Evolutionary conservation across 2,329 filamentous ascomycete genomes (phyloP), one percentile per base, ranked within the genome.

Genomic region (Thielaviopsis ethacetica): DNA sequence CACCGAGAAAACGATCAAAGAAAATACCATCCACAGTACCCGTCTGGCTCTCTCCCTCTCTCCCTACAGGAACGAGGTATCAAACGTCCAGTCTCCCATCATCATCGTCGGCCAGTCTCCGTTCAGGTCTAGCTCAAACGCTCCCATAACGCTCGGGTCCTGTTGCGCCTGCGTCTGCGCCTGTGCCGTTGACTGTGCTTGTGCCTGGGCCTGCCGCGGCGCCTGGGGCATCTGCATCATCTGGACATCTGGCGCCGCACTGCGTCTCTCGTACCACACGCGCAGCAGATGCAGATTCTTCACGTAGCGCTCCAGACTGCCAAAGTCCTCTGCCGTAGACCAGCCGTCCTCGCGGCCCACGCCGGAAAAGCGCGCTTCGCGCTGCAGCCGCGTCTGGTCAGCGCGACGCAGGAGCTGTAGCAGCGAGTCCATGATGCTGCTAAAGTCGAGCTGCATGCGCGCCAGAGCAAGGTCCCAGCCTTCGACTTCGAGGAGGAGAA

Each of bases 401-500:
- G 59, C 59, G 21, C 59, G 59, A 4, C 59, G 55, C 38, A 61
- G 41, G 13, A 61, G 50, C 51, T 61, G 59, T 4, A 61, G 52
- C n/a, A 61, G 51, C 17, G 59, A 61, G 55, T 62, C 60, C 60
- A 59, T 58, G 17, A 61, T 58, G 27, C 34, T 47, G 13, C 62
- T 49, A n/a, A 62, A 62, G 53, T 62, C 59, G 19, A 63, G 61
- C 19, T 62, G 58, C 13, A 59, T 51, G 30, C 60, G 51, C 10
- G 59, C 62, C 5, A 61, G 49, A 5, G 53, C 54, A 22, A 62
- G 53, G 17, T 63, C 62, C 62, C 62, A 63, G 10, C 62, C 62
- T 17, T 62, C 62, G 10, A 60, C 54, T 47, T 63, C 62, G 21
- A 63, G 62, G 5, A 63, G 47, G 3, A 63, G 56, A 19, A 63